Conservation (phyloP, 176 grass and related monocot genomes). For the Phoenix dactylifera region DNA sequence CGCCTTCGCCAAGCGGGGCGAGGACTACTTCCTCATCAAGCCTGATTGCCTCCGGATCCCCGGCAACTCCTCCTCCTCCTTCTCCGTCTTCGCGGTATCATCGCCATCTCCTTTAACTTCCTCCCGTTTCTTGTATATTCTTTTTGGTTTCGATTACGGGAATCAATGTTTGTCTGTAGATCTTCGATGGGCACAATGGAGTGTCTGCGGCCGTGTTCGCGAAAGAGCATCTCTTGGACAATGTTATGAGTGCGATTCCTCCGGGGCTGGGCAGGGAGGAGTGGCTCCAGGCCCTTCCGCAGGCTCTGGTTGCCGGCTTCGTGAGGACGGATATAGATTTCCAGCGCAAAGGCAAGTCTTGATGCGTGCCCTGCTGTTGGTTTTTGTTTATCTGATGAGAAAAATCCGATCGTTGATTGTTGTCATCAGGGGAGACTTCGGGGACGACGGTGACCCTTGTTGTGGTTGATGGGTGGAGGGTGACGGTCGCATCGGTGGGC, state of each 20-base stretch:
- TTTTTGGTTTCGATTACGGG: background rate
- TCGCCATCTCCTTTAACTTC: background rate
- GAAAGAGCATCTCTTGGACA: slow-evolving; percentile 84
- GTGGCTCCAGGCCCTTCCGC: slow-evolving; percentile 72
- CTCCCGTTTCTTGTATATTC: background rate
- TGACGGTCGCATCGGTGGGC: slow-evolving; percentile 91
- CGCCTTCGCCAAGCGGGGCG: slow-evolving; percentile 85
- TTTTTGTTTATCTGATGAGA: background rate
- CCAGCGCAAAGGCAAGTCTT: slow-evolving; percentile 65
- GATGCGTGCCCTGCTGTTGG: background rate
- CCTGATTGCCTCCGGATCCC: slow-evolving; percentile 75
- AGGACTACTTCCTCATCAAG: slow-evolving; percentile 90
- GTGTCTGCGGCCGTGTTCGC: slow-evolving; percentile 85
- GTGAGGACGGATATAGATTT: slow-evolving; percentile 97
- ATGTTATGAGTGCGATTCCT: slow-evolving; percentile 90
- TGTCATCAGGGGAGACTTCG: slow-evolving; percentile 59
- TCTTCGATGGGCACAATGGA: slow-evolving; percentile 96
- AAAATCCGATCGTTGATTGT: slow-evolving; percentile 13
- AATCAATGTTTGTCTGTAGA: slow-evolving; percentile 19
- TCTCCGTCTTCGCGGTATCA: slow-evolving; percentile 90
- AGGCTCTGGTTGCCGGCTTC: slow-evolving; percentile 88
- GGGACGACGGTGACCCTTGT: slow-evolving; percentile 89
- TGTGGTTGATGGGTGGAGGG: slow-evolving; percentile 70
- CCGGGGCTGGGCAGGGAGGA: slow-evolving; percentile 71
- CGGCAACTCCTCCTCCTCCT: slow-evolving; percentile 50